These are phyloP conservation scores for Zoysia japonica DNA, from an alignment of 176 grass and related monocot species.

Conservation along the genomic window DNA sequence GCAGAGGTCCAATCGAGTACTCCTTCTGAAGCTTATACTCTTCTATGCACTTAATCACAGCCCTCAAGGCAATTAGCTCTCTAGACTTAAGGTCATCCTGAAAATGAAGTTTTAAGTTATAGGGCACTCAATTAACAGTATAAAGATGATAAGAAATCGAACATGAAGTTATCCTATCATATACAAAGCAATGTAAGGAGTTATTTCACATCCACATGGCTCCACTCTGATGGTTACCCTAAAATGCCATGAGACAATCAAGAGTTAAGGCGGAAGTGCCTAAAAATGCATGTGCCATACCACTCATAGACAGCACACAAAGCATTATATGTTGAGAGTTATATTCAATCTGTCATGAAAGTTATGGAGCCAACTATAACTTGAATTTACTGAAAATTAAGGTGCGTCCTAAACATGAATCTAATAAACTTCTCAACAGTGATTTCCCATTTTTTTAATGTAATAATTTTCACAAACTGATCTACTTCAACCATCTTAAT, in stretches of 20 bases:
- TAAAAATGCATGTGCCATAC: neutral
- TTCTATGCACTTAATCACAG: constrained; percentile 66
- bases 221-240: neutral
- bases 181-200: neutral
- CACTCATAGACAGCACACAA: neutral
- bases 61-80: constrained; percentile 56
- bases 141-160: neutral
- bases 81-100: constrained; percentile 57
- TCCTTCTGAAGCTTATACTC: constrained; percentile 83
- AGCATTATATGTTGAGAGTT: constrained; percentile 10
- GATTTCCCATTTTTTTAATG: neutral
- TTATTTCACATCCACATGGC: neutral
- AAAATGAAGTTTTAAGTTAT: constrained; percentile 3
- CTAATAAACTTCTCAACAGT: constrained; percentile 6
- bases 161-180: neutral
- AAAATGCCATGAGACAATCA: constrained; percentile 1
- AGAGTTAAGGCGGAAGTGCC: neutral
- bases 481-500: neutral
- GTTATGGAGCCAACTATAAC: neutral
- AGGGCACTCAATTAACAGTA: constrained; percentile 7
- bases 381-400: neutral
- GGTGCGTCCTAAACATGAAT: neutral
- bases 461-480: neutral
- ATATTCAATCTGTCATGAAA: constrained; percentile 2
- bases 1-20: constrained; percentile 69